Evolutionary conservation across 805 yeast species (phyloP).

Genomic region (Nematodospora valgi): DNA sequence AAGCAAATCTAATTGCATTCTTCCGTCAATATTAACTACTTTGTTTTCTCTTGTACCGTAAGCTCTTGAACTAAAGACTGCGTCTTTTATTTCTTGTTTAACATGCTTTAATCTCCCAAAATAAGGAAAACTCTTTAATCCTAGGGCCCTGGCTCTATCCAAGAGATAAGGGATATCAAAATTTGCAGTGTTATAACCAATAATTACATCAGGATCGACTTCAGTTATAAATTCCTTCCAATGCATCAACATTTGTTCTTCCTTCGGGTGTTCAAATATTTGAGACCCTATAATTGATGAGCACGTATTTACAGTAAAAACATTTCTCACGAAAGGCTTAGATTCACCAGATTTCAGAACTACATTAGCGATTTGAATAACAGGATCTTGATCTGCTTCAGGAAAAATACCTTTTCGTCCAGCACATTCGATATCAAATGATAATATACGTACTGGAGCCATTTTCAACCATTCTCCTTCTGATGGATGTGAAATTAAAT

Average conservation of each 20-base stretch:
- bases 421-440: slow-evolving; percentile 98
- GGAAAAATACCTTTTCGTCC: slow-evolving; percentile 97
- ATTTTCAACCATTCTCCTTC: slow-evolving; percentile 92
- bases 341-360: slow-evolving; percentile 78
- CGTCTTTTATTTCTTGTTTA: slow-evolving; percentile 75
- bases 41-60: slow-evolving; percentile 95
- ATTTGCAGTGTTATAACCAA: slow-evolving; percentile 93
- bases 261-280: slow-evolving; percentile 70
- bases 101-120: slow-evolving; percentile 73
- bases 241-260: slow-evolving; percentile 73
- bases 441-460: slow-evolving; percentile 90
- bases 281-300: slow-evolving; percentile 93
- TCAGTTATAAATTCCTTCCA: slow-evolving; percentile 86
- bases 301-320: slow-evolving; percentile 89
- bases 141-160: slow-evolving; percentile 78
- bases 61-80: slow-evolving; percentile 89
- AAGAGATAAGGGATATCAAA: slow-evolving; percentile 92
- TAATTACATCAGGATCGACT: slow-evolving; percentile 92
- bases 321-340: slow-evolving; percentile 91
- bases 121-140: slow-evolving; percentile 68
- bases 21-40: slow-evolving; percentile 88
- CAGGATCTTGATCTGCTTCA: slow-evolving; percentile 89
- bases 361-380: slow-evolving; percentile 95
- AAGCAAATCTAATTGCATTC: slow-evolving; percentile 89
- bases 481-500: slow-evolving; percentile 74